These are phyloP conservation scores for Sinapis alba DNA, from an alignment of 441 rosid genomes.

Conservation along the genomic window DNA sequence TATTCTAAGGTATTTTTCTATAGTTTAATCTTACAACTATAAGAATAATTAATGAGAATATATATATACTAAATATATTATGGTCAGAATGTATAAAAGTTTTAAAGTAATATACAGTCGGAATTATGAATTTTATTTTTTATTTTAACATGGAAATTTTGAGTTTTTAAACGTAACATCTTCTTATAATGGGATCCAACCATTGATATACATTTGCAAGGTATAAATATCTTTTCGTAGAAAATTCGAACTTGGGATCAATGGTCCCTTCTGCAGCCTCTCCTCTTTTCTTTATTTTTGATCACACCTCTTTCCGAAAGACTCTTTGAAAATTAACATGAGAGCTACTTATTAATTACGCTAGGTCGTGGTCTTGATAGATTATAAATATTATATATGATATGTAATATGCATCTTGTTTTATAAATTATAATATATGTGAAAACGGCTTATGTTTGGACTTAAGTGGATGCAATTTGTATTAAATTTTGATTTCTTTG, in stretches of 20 bases:
- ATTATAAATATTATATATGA: background rate
- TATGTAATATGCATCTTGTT: background rate
- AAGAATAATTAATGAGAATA: too few species aligned
- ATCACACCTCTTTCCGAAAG: background rate
- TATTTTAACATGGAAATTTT: background rate
- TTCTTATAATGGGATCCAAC: background rate
- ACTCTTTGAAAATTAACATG: background rate
- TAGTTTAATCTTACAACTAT: background rate
- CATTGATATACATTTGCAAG: background rate
- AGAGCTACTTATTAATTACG: background rate
- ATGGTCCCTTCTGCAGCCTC: background rate
- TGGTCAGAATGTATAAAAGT: background rate
- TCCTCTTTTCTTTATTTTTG: background rate
- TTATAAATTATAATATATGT: background rate
- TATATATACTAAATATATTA: background rate
- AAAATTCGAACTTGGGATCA: background rate
- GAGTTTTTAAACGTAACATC: background rate
- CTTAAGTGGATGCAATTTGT: constrained; percentile 28
- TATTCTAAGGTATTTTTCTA: too few species aligned
- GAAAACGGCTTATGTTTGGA: constrained; percentile 13
- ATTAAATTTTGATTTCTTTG: constrained; percentile 25
- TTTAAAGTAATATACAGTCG: background rate
- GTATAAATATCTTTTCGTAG: background rate
- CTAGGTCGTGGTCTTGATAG: background rate
- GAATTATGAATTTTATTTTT: background rate